Conservation (phyloP, 2,329 filamentous ascomycete genomes). For the Epichloe gansuensis region DNA sequence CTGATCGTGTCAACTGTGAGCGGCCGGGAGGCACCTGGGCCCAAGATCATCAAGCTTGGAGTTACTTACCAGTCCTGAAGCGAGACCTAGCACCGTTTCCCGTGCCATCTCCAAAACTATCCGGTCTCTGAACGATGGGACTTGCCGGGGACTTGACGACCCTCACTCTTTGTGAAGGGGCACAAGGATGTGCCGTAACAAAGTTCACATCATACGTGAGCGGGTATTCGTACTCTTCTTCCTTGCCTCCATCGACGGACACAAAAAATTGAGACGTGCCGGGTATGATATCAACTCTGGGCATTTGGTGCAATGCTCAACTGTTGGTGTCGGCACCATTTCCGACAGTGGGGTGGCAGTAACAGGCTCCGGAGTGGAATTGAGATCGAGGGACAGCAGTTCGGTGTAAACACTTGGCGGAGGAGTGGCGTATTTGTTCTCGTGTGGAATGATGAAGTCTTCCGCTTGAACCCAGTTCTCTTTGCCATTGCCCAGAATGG, state of each 20-base stretch:
- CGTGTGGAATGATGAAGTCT: constrained; percentile 50
- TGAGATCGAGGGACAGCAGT: constrained; percentile 39
- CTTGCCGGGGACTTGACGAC: constrained; percentile 48
- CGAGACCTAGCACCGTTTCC: constrained; percentile 35
- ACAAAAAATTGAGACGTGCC: constrained; percentile 24
- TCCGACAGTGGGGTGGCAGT: constrained; percentile 32
- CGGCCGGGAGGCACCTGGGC: background rate
- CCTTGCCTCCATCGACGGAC: constrained; percentile 25
- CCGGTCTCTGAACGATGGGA: constrained; percentile 46
- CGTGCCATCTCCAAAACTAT: constrained; percentile 33
- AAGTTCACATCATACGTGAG: constrained; percentile 50
- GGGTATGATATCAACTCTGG: constrained; percentile 24
- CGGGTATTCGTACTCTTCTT: constrained; percentile 30
- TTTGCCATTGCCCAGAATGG: constrained; percentile 46
- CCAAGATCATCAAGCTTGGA: background rate
- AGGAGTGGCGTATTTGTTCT: constrained; percentile 38
- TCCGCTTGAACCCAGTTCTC: constrained; percentile 42
- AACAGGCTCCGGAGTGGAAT: constrained; percentile 29
- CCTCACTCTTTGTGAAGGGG: constrained; percentile 42
- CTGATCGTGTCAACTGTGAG: constrained; percentile 19
- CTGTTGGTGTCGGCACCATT: constrained; percentile 25
- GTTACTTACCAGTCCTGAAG: constrained; percentile 32
- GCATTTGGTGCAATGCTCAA: constrained; percentile 20
- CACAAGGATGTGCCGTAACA: constrained; percentile 54
- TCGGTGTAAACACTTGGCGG: constrained; percentile 36